These are phyloP conservation scores for Candida nemodendra DNA, from an alignment of 805 yeast genomes.

Conservation along the genomic window DNA sequence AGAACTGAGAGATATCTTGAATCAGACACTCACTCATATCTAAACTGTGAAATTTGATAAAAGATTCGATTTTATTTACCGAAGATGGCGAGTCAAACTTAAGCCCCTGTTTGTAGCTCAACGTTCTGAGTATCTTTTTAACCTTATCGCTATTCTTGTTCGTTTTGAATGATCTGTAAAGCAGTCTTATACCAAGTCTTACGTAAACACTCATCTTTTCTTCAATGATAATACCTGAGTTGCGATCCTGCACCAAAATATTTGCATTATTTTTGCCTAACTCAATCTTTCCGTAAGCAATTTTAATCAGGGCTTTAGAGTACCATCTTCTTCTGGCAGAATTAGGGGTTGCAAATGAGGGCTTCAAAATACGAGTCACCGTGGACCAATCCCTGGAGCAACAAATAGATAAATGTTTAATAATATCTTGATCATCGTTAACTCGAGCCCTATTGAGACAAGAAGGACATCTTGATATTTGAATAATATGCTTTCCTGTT, in stretches of 20 bases:
- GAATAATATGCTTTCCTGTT: constrained; percentile 42
- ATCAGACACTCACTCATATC: constrained; percentile 67
- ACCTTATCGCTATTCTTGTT: constrained; percentile 45
- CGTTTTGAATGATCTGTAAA: constrained; percentile 71
- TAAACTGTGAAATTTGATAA: constrained; percentile 78
- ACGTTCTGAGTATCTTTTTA: constrained; percentile 55
- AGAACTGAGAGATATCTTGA: constrained; percentile 47
- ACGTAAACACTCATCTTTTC: constrained; percentile 91
- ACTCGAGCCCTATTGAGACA: constrained; percentile 62
- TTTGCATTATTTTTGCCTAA: constrained; percentile 91
- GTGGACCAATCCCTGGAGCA: constrained; percentile 73
- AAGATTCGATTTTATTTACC: constrained; percentile 64
- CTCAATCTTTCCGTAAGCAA: constrained; percentile 84
- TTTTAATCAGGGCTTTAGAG: constrained; percentile 72
- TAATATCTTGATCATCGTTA: constrained; percentile 61
- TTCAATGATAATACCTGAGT: constrained; percentile 84
- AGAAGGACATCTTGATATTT: constrained; percentile 73
- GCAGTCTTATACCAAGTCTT: constrained; percentile 77
- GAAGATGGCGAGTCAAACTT: constrained; percentile 78
- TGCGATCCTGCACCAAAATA: constrained; percentile 88
- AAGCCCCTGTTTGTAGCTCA: constrained; percentile 78
- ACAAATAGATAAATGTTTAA: constrained; percentile 88
- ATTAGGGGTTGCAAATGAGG: constrained; percentile 72
- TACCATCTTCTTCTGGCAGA: constrained; percentile 90
- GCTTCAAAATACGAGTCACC: constrained; percentile 59